A percentile compares a stretch with the other conserved stretches of the same genome.
These are phyloP conservation scores for Citrus hindsii DNA, from an alignment of 345 rosid genomes.

Conservation along the genomic window DNA sequence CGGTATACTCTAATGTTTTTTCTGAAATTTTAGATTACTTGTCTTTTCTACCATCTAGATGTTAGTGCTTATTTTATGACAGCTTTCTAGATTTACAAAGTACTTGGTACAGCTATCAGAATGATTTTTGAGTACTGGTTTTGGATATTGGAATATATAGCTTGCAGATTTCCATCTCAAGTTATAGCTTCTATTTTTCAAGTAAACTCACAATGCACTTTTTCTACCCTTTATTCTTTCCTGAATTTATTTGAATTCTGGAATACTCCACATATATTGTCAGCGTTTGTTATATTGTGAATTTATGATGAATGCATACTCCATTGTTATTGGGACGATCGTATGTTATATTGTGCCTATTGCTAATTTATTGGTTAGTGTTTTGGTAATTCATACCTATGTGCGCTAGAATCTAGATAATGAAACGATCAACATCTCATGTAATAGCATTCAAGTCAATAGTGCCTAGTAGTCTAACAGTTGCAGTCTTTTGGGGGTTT, in stretches of 20 bases:
- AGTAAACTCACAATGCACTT: not conserved
- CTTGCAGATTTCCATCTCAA: not conserved
- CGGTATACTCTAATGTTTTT: constrained; percentile 38
- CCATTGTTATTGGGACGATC: not conserved
- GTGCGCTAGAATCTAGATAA: not conserved
- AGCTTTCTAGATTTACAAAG: not conserved
- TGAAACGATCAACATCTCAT: not conserved
- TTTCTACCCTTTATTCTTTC: not conserved
- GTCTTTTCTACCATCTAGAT: not conserved
- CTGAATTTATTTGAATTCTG: not conserved
- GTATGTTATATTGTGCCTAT: not conserved
- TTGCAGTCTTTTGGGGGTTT: not conserved
- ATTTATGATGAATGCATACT: not conserved
- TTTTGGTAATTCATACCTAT: not conserved
- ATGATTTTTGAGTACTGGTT: not conserved
- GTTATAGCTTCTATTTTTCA: not conserved
- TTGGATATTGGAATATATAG: not conserved
- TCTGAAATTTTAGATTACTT: not conserved
- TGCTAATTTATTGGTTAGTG: not conserved
- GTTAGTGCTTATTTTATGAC: not conserved
- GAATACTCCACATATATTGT: not conserved
- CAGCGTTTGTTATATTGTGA: not conserved
- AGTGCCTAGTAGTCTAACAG: not conserved
- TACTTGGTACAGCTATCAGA: not conserved
- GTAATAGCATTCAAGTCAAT: not conserved